These are phyloP conservation scores for Ambrosia trifida DNA, from an alignment of 129 eudicot genomes.

Conservation along the genomic window DNA sequence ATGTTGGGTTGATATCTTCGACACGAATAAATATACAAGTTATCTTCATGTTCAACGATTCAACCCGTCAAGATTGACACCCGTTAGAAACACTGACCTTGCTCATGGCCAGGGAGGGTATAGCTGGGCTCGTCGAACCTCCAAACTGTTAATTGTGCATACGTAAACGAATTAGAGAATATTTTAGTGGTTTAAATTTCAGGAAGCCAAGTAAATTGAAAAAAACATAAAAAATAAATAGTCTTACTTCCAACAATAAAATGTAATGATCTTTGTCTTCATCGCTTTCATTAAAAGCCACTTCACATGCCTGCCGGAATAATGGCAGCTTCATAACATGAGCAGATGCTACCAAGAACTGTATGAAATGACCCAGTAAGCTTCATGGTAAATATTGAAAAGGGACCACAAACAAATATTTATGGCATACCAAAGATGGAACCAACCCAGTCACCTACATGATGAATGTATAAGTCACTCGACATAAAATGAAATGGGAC, in stretches of 20 bases:
- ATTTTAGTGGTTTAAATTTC: not conserved
- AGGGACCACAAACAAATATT: not conserved
- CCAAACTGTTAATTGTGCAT: slow-evolving; percentile 60
- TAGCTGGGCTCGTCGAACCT: slow-evolving; percentile 43
- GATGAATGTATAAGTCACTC: not conserved
- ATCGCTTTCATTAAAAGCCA: slow-evolving; percentile 61
- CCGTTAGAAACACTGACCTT: slow-evolving; percentile 51
- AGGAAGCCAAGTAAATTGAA: not conserved
- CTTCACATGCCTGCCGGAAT: slow-evolving; percentile 69
- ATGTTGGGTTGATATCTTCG: not conserved
- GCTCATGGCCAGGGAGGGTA: slow-evolving; percentile 40
- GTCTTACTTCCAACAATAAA: slow-evolving; percentile 54
- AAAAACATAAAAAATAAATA: not conserved
- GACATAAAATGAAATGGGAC: not conserved
- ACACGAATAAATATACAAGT: too few relatives aligned
- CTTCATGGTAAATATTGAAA: not conserved
- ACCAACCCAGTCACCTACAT: not conserved
- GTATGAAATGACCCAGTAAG: slow-evolving; percentile 30
- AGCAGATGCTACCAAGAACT: slow-evolving; percentile 90
- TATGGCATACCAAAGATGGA: not conserved
- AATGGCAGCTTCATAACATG: slow-evolving; percentile 73
- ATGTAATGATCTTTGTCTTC: slow-evolving; percentile 45
- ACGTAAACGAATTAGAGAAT: slow-evolving; percentile 17
- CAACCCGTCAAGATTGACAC: too few relatives aligned
- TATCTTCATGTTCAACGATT: too few relatives aligned